phyloP scores from a whole-genome alignment of 495 filamentous ascomycete species.

The Niebla homalea region DNA sequence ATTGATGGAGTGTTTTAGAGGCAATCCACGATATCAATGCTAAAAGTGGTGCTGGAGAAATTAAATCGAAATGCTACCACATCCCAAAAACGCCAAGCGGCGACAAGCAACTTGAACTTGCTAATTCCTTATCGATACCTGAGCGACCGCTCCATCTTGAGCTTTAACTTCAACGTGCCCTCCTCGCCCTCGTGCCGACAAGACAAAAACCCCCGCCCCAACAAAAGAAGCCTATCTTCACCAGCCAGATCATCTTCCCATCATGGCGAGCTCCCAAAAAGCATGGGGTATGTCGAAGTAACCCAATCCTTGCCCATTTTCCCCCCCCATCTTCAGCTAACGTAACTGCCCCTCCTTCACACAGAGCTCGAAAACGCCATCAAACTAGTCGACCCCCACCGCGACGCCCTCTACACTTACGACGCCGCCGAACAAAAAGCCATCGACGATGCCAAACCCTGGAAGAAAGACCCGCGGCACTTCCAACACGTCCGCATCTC shows the following conservation, averaged over 20 bases:
- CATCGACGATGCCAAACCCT: slow-evolving; percentile 48
- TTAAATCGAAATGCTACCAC: too few relatives aligned
- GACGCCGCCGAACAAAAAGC: slow-evolving; percentile 50
- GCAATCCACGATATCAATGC: too few relatives aligned
- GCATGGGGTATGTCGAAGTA: slow-evolving; percentile 39
- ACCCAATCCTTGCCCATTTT: neutral
- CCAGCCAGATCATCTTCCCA: too few relatives aligned
- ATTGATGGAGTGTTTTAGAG: too few relatives aligned
- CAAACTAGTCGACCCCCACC: slow-evolving; percentile 66
- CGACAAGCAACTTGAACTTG: too few relatives aligned
- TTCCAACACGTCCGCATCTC: slow-evolving; percentile 92
- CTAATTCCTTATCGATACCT: too few relatives aligned
- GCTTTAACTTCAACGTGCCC: too few relatives aligned
- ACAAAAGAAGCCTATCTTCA: neutral
- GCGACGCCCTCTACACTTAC: slow-evolving; percentile 86
- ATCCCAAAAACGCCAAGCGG: too few relatives aligned
- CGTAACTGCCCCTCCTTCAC: slow-evolving; percentile 3
- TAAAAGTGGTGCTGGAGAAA: too few relatives aligned
- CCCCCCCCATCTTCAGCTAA: slow-evolving; percentile 3
- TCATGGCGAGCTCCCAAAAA: slow-evolving; percentile 43
- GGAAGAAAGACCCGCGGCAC: slow-evolving; percentile 70
- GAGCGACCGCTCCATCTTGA: too few relatives aligned
- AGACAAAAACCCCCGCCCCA: too few relatives aligned
- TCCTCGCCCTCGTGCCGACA: too few relatives aligned
- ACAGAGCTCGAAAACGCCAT: slow-evolving; percentile 82